Conservation (phyloP, 495 filamentous ascomycete genomes). For the Talaromyces adpressus region DNA sequence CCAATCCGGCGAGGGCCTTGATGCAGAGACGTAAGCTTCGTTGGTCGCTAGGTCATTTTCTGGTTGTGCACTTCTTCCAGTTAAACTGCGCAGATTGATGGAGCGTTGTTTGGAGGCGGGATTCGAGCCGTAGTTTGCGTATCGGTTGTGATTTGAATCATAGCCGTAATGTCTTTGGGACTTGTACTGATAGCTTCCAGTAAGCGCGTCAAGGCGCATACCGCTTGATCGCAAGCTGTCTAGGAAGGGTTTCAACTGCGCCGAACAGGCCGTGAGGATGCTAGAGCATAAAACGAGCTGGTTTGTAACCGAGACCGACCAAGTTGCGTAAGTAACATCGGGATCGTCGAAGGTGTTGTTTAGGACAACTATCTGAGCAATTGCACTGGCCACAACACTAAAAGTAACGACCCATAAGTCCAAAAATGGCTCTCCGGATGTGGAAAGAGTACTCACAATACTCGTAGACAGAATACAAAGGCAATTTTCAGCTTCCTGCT, state of each 20-base stretch:
- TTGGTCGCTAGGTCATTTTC: not conserved
- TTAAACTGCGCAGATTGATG: not conserved
- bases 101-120: not conserved
- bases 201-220: constrained; percentile 26
- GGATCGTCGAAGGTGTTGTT: constrained; percentile 10
- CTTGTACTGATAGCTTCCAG: not conserved
- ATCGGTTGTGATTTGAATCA: not conserved
- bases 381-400: constrained; percentile 25
- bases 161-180: constrained; percentile 1
- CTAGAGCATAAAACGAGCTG: constrained; percentile 31
- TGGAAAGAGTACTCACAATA: constrained; percentile 23
- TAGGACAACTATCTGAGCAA: constrained; percentile 26
- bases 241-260: constrained; percentile 42
- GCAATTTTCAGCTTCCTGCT: constrained; percentile 22
- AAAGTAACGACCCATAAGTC: not conserved
- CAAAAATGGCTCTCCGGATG: not conserved
- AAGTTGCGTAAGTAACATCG: constrained; percentile 21
- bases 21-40: not conserved
- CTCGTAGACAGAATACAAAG: constrained; percentile 25
- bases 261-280: constrained; percentile 37
- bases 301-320: constrained; percentile 23
- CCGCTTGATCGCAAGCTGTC: constrained; percentile 37
- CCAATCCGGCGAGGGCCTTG: constrained; percentile 13
- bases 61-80: not conserved
- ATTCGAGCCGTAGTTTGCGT: not conserved